Evolutionary conservation across 2,329 filamentous ascomycete species (phyloP), one percentile per base, ranked within the genome.

Genomic region (Colletotrichum cereale): DNA sequence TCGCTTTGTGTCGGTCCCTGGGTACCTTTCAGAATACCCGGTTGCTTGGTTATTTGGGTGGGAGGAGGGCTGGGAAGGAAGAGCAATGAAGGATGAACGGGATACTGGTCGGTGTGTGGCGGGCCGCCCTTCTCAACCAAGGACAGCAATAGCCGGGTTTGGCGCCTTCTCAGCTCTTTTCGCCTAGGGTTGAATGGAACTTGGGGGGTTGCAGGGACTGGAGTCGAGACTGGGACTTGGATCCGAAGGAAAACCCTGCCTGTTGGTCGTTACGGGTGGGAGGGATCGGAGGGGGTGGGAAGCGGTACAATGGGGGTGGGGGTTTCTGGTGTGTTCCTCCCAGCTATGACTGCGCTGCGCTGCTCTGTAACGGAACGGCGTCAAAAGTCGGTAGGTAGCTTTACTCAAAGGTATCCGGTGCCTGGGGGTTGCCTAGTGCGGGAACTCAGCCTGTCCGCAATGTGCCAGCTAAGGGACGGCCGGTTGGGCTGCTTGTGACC

Each of bases 131-230:
- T 50, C n/a, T 18, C 47, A 36, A 53, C 48, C 11, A 66, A 64
- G 26, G 38, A 50, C 26, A 66, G 42, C 36, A 42, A 26, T 60
- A 67, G 56, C 55, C 67, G 63, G 67, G 31, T 55, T 62, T 67
- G 63, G 63, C 63, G 67, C 67, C 52, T 64, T 40, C 31, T 31
- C 55, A 71, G 63, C 48, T 71, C 63, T 67, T 34, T 40, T 66
- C 48, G 40, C 40, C 48, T 12, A 38, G 36, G n/a, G 34, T 29
- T 66, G 56, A 11, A 34, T 44, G 29, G 44, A 48, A 16, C 47
- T 60, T 38, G 50, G 21, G 21, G 24, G 44, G 44, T 38, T 66
- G 55, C 55, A 61, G 42, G 58, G 61, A 21, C 38, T 48, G 50
- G 18, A 56, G 42, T 50, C 26, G 47, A 52, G 36, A 44, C 47